A percentile compares a stretch with the other conserved stretches of the same genome.
Evolutionary conservation across 306 rosid genomes (phyloP).

Genomic region (Herpetospermum pedunculosum): DNA sequence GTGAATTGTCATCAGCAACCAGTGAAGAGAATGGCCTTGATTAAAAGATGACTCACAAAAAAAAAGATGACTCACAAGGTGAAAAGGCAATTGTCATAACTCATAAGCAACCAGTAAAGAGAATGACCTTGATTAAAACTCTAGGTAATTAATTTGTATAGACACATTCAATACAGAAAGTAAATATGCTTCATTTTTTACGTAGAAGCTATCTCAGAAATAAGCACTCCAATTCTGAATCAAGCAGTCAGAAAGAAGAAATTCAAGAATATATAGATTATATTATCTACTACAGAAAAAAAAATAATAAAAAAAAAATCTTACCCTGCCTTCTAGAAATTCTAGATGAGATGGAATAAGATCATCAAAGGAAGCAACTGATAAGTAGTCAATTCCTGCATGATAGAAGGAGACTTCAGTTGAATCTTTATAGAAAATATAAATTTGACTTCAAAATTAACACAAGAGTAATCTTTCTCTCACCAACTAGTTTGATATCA

Average conservation of each 20-base stretch:
- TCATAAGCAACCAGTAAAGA: neutral
- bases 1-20: neutral
- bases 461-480: conserved; percentile 5
- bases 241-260: neutral
- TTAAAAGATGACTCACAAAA: too few relatives aligned
- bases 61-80: too few relatives aligned
- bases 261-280: neutral
- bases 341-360: conserved; percentile 21
- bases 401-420: neutral
- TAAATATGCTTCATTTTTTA: neutral
- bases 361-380: conserved; percentile 28
- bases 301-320: neutral
- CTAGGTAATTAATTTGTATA: neutral
- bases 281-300: neutral
- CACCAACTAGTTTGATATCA: conserved; percentile 67
- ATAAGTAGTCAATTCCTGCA: conserved; percentile 31
- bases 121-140: neutral
- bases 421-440: neutral
- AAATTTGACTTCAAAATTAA: neutral
- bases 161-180: neutral
- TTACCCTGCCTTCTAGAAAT: conserved; percentile 25
- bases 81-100: too few relatives aligned
- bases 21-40: neutral
- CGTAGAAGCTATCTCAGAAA: neutral
- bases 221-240: neutral